A percentile compares a stretch with the other conserved stretches of the same genome.
phyloP scores from a whole-genome alignment of 768 basidiomycete genomes.

The Boletus eberwhitei region DNA sequence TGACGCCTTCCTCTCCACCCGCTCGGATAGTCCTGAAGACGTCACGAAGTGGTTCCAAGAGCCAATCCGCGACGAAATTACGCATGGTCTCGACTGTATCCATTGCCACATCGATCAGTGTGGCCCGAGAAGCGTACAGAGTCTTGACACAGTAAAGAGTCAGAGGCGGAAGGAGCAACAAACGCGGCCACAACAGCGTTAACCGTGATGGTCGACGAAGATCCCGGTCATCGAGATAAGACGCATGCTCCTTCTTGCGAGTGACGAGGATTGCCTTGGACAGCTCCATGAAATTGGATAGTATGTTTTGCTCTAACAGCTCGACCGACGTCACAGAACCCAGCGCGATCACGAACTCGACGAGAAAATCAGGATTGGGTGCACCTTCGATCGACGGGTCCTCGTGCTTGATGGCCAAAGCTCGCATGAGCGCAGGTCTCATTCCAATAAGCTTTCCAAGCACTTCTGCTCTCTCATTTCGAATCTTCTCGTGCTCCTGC shows the following conservation, averaged over 20 bases:
- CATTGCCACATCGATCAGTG: constrained; percentile 50
- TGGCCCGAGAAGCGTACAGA: constrained; percentile 57
- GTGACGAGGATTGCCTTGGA: constrained; percentile 21
- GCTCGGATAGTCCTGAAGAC: constrained; percentile 80
- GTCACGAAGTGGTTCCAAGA: constrained; percentile 80
- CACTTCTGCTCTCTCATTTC: constrained; percentile 64
- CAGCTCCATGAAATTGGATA: constrained; percentile 16
- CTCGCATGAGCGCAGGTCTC: constrained; percentile 42
- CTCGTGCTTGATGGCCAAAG: constrained; percentile 22
- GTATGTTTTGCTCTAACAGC: constrained; percentile 7
- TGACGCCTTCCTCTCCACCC: constrained; percentile 70
- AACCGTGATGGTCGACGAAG: constrained; percentile 68
- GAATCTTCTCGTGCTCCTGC: constrained; percentile 53
- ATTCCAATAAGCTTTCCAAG: constrained; percentile 62
- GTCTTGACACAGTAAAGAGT: constrained; percentile 47
- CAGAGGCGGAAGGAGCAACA: constrained; percentile 74
- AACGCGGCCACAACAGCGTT: constrained; percentile 75
- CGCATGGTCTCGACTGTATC: constrained; percentile 64
- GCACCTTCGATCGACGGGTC: not conserved
- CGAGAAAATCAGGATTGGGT: constrained; percentile 13
- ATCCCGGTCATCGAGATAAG: constrained; percentile 29
- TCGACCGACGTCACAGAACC: constrained; percentile 16
- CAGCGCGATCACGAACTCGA: constrained; percentile 22
- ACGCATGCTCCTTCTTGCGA: constrained; percentile 28
- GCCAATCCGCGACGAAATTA: constrained; percentile 79